Conservation (phyloP, 192 early-diverging fungal genomes). For the Entophlyctis helioformis region DNA sequence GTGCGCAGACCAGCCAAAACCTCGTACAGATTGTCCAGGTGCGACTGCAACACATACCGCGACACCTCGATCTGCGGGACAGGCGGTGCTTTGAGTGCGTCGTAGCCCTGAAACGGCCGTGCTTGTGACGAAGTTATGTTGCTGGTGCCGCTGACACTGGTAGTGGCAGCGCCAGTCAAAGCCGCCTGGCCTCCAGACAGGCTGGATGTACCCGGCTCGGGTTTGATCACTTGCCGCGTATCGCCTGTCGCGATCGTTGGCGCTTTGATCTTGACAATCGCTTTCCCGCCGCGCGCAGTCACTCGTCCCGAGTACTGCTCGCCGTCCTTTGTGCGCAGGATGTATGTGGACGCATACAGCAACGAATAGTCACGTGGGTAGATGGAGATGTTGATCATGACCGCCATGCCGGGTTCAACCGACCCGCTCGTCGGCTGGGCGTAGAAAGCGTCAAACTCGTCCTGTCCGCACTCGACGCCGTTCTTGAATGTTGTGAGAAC, state of each 20-base stretch:
- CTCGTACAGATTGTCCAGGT: slow-evolving; percentile 40
- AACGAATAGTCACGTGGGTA: slow-evolving; percentile 38
- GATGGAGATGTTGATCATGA: slow-evolving; percentile 20
- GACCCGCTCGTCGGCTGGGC: slow-evolving; percentile 33
- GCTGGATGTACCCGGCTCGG: no score
- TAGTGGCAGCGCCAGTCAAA: no score
- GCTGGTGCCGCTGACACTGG: no score
- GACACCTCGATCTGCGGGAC: slow-evolving; percentile 18
- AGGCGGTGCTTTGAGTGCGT: no score
- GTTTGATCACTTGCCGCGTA: no score
- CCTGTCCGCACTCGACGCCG: slow-evolving; percentile 13
- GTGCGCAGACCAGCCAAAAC: slow-evolving; percentile 36
- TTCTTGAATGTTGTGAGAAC: slow-evolving; percentile 22
- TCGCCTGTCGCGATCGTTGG: slow-evolving; percentile 13
- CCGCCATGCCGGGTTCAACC: slow-evolving; percentile 19
- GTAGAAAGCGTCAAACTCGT: slow-evolving; percentile 50
- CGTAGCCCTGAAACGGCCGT: background rate
- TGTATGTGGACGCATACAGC: slow-evolving; percentile 26
- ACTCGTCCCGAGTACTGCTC: slow-evolving; percentile 35
- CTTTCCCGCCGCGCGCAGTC: slow-evolving; percentile 37
- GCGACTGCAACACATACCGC: slow-evolving; percentile 19
- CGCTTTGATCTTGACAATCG: slow-evolving; percentile 44
- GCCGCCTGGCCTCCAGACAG: no score
- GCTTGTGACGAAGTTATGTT: no score
- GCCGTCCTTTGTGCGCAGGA: slow-evolving; percentile 35